These are phyloP conservation scores for Fusarium succisae DNA, from an alignment of 2,329 filamentous ascomycete species.

Conservation along the genomic window DNA sequence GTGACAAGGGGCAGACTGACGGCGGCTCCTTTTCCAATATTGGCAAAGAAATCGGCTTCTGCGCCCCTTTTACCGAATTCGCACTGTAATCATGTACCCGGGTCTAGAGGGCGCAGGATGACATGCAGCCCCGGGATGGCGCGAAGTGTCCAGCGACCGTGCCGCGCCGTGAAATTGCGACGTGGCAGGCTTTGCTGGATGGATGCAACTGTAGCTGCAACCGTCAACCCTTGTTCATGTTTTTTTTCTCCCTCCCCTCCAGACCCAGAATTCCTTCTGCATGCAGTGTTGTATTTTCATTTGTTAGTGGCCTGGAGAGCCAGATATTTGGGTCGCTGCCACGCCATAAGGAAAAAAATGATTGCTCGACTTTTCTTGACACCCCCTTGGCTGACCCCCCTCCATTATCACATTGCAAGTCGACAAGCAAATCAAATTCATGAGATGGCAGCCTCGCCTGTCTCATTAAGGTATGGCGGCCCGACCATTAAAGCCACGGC, in stretches of 20 bases:
- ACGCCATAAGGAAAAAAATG: background rate
- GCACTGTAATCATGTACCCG: conserved; percentile 31
- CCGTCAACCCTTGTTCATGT: conserved; percentile 16
- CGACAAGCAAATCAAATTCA: conserved; percentile 8
- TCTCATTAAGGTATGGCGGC: conserved; percentile 38
- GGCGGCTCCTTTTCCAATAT: conserved; percentile 23
- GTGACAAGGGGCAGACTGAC: conserved; percentile 29
- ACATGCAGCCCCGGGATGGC: conserved; percentile 45
- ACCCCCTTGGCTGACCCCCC: background rate
- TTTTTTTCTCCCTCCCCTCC: background rate
- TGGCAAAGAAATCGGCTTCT: conserved; percentile 22
- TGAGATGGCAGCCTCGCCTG: conserved; percentile 31
- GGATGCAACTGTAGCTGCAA: conserved; percentile 17
- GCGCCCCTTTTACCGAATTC: background rate
- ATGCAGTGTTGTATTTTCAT: conserved; percentile 1
- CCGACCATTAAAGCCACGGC: conserved; percentile 31
- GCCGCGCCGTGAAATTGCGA: conserved; percentile 46
- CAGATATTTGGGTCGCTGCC: conserved; percentile 11
- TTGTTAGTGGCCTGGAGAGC: background rate
- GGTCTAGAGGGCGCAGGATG: conserved; percentile 38
- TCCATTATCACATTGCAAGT: background rate
- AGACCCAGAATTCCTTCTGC: conserved; percentile 4
- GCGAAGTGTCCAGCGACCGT: conserved; percentile 39
- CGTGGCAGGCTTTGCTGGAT: conserved; percentile 41
- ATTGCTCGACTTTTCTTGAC: conserved; percentile 1